Conservation (phyloP, 768 basidiomycete species). For the Sutorius australiensis region DNA sequence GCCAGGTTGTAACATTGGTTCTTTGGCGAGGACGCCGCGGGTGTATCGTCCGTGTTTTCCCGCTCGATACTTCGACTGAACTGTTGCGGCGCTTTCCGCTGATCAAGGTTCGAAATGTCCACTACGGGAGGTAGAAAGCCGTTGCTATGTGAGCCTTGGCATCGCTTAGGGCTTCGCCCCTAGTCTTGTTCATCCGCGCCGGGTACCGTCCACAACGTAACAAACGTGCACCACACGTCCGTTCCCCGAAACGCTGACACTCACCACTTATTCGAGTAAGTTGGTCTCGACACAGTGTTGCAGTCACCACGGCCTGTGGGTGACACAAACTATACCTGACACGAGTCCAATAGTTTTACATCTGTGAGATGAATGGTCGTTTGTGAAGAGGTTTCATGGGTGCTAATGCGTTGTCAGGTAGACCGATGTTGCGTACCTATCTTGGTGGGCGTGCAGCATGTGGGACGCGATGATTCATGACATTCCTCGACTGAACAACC, state of each 20-base stretch:
- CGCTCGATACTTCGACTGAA: not conserved
- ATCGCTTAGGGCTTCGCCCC: not conserved
- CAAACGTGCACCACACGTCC: too few species aligned
- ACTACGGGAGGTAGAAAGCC: slow-evolving; percentile 7
- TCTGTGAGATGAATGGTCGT: not conserved
- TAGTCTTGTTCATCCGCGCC: slow-evolving; percentile 11
- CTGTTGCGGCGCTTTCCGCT: not conserved
- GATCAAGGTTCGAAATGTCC: slow-evolving; percentile 5
- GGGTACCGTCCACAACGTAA: slow-evolving; percentile 9
- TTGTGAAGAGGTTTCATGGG: not conserved
- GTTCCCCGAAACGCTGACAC: too few species aligned
- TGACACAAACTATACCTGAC: not conserved
- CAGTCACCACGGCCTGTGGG: not conserved
- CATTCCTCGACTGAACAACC: not conserved
- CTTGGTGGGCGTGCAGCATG: slow-evolving; percentile 1
- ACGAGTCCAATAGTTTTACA: slow-evolving; percentile 1
- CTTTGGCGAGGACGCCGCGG: not conserved
- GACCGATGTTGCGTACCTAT: slow-evolving; percentile 4
- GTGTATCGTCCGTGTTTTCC: slow-evolving; percentile 1
- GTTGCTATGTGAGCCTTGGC: not conserved
- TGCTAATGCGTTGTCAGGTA: not conserved
- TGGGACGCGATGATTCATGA: not conserved
- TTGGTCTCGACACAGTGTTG: not conserved
- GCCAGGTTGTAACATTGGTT: slow-evolving; percentile 15
- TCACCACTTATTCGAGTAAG: slow-evolving; percentile 7